Evolutionary conservation across 176 grass and related monocot species (phyloP), one percentile per base, ranked within the genome.

Genomic region (Paspalum notatum): DNA sequence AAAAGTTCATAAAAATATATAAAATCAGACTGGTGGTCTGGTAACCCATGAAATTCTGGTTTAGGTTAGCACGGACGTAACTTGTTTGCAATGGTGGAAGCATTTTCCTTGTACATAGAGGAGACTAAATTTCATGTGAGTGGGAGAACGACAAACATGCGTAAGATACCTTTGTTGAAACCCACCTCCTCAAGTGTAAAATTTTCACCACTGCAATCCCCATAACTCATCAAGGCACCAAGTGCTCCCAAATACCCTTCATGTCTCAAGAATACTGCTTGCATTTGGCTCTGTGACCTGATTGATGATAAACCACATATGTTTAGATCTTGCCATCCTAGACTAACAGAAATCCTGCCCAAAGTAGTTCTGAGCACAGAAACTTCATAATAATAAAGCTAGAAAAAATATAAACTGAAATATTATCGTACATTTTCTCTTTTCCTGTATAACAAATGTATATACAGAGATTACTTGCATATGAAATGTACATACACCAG

Each of bases 221-320:
- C 86, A 72, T 98, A 93, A 90, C 86, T 95, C 80, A 87, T 89
- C 52, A 98, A 87, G 58, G 96, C 96, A 87, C 96, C 96, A 74
- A 98, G 84, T 43, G 92, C 92, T 81, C 96, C 96, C 90, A 98
- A 86, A 81, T 93, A 95, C 27, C 96, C 96, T 72, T 98, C 96
- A 84, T 98, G 96, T 39, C 71, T 88, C 84, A 98, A 91, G 55
- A 98, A 98, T 71, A 92, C 72, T 46, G 96, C 90, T 90, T 98
- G 88, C 96, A 98, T 98, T 88, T 98, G 92, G 59, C 90, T 88
- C 78, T 91, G 91, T 16, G 96, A 98, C 96, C 96, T 98, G 80
- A 87, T 80, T 14, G 5, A 89, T 63, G 43, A 66, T 55, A 89
- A 82, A 81, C 38, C 76, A 60, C 39, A 73, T 64, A 90, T 78